A percentile compares a stretch with the other conserved stretches of the same genome.
Evolutionary conservation across 2,329 filamentous ascomycete species (phyloP).

Genomic region (Madurella mycetomatis): DNA sequence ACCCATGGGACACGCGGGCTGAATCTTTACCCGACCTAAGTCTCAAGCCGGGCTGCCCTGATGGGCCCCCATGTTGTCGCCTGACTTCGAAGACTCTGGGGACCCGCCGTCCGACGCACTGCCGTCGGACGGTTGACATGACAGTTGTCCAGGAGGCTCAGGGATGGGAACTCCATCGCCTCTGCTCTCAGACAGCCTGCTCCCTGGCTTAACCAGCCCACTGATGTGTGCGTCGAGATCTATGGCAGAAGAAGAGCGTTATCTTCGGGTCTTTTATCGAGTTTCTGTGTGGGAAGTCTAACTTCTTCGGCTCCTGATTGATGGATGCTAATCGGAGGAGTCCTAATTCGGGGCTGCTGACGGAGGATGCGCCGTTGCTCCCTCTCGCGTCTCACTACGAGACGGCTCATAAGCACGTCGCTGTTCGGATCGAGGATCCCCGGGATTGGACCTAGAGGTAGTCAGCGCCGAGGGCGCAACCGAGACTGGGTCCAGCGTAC

Average conservation of each 20-base stretch:
- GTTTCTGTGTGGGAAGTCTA: background rate
- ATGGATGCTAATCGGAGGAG: background rate
- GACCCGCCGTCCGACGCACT: background rate
- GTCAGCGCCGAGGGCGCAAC: background rate
- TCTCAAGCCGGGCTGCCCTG: background rate
- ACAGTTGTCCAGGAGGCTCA: background rate
- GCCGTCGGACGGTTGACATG: no score
- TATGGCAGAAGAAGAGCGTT: background rate
- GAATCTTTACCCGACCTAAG: no score
- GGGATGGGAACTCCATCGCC: background rate
- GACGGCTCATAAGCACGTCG: slow-evolving; percentile 14
- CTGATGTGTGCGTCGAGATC: background rate
- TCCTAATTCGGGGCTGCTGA: background rate
- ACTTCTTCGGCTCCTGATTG: background rate
- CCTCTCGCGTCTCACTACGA: slow-evolving; percentile 5
- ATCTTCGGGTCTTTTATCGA: background rate
- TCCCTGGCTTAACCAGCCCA: background rate
- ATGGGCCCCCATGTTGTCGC: background rate
- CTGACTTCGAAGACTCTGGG: background rate
- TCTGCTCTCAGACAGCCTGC: background rate
- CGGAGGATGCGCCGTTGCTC: background rate
- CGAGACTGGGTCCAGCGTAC: background rate
- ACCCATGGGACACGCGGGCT: no score
- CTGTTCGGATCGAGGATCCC: slow-evolving; percentile 1
- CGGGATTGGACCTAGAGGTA: slow-evolving; percentile 3